phyloP scores from a whole-genome alignment of 2,329 filamentous ascomycete genomes.

The Colletotrichum sp. region DNA sequence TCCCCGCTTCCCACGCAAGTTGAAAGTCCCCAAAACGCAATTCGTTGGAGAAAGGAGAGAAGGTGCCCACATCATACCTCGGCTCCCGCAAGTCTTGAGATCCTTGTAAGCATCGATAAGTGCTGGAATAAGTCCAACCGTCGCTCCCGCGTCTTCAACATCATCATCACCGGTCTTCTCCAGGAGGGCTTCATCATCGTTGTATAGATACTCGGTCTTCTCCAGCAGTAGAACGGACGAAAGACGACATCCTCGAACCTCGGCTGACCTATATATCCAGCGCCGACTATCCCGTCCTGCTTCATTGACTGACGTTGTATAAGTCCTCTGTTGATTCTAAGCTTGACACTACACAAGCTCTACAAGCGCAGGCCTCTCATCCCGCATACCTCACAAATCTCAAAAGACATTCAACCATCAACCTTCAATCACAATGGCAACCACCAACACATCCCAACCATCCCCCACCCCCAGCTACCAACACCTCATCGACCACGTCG shows the following conservation, averaged over 20 bases:
- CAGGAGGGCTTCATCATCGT: rapidly evolving
- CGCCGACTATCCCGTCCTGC: neutral
- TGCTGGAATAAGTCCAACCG: neutral
- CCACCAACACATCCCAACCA: neutral
- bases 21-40: neutral
- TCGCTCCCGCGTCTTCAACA: neutral
- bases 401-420: too few relatives aligned
- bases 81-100: neutral
- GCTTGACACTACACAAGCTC: too few relatives aligned
- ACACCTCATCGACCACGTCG: slow-evolving; percentile 22
- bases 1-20: neutral
- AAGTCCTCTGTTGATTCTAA: neutral
- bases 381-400: too few relatives aligned
- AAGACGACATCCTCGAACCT: neutral
- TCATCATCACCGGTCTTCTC: neutral
- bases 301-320: neutral
- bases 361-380: too few relatives aligned
- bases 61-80: neutral
- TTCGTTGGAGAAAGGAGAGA: neutral
- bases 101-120: neutral
- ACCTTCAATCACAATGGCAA: neutral
- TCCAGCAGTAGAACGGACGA: neutral
- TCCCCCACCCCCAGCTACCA: neutral
- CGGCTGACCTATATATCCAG: neutral
- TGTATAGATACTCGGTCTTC: neutral